Evolutionary conservation across 2,329 filamentous ascomycete genomes (phyloP).

Genomic region (Boeremia lycopersici): DNA sequence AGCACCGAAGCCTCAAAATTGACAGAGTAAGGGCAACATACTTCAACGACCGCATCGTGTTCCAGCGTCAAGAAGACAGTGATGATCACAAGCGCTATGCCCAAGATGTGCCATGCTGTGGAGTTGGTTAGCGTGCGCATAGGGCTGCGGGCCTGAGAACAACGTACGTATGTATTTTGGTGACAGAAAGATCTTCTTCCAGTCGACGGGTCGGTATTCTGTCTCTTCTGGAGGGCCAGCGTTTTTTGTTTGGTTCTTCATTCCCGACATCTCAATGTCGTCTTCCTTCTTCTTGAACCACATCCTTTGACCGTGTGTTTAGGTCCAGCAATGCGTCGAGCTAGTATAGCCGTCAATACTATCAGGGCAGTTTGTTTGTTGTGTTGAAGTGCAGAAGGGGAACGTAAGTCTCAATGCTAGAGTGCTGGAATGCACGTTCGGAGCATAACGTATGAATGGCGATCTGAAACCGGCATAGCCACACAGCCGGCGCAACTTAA

Average conservation of each 20-base stretch:
- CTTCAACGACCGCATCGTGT: slow-evolving; percentile 42
- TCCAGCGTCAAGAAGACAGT: slow-evolving; percentile 39
- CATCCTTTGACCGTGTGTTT: slow-evolving; percentile 15
- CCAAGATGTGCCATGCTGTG: slow-evolving; percentile 42
- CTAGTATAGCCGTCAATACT: neutral
- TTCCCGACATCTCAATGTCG: slow-evolving; percentile 41
- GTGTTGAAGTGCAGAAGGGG: neutral
- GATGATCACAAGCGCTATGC: slow-evolving; percentile 32
- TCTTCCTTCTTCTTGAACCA: slow-evolving; percentile 31
- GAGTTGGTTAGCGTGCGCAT: slow-evolving; percentile 13
- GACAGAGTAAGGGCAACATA: slow-evolving; percentile 16
- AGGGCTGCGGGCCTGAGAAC: neutral
- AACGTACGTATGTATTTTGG: slow-evolving; percentile 46
- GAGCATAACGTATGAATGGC: slow-evolving; percentile 24
- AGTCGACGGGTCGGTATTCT: slow-evolving; percentile 41
- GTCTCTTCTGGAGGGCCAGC: slow-evolving; percentile 35
- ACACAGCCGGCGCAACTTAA: slow-evolving; percentile 22
- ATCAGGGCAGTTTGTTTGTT: neutral
- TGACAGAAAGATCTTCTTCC: slow-evolving; percentile 42
- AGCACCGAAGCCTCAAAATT: neutral
- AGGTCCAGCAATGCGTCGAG: neutral
- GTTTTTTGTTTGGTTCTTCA: slow-evolving; percentile 26
- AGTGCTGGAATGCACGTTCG: slow-evolving; percentile 2
- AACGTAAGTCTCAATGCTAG: neutral
- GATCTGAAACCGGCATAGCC: slow-evolving; percentile 37